Evolutionary conservation across 2,329 filamentous ascomycete species (phyloP), one percentile per base, ranked within the genome.

Genomic region (Tympanopsis confertula): DNA sequence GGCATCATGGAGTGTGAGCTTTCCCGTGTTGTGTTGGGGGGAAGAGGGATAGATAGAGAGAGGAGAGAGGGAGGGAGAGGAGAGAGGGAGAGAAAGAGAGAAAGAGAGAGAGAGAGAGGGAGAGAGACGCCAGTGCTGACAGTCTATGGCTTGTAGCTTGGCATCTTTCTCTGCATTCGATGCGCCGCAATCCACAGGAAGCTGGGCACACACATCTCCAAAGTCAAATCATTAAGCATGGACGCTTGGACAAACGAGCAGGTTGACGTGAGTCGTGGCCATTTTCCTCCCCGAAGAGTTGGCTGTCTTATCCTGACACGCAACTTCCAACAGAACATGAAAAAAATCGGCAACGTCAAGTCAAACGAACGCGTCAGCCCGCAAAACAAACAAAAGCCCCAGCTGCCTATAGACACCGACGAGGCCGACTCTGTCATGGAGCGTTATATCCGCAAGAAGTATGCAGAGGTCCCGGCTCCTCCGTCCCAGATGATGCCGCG

Each of bases 151-250:
- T 7, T 45, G 32, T 54, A 95, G 85, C 67, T 98, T 61, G 91
- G 91, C 42, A 78, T 96, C 46, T 98, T 98, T 57, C 69, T 98
- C 37, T 98, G 91, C 64, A 93, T 98, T 84, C 86, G 91, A 56
- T 98, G 91, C 68, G 91, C 88, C 38, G 76, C 87, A 39, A 74
- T 96, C 53, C 91, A 98, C 66, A 85, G 91, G 53, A 96, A 96
- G 63, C 69, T 98, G 52, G 91, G 91, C 43, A 96, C 91, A 29
- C 91, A 98, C 60, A 86, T 98, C 45, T 95, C 88, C 47, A 98
- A 98, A 60, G 87, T 98, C 66, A 98, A 98, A 62, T 96, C 88
- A 24, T 62, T 98, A 63, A 96, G 84, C 59, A 96, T 98, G 88
- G 91, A 98, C 62, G 91, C 82, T 48, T 98, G 91, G 91, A 79